Evolutionary conservation across 108 stramenopile species (phyloP), one percentile per base, ranked within the genome.

Genomic region (Nitzschia sp.): DNA sequence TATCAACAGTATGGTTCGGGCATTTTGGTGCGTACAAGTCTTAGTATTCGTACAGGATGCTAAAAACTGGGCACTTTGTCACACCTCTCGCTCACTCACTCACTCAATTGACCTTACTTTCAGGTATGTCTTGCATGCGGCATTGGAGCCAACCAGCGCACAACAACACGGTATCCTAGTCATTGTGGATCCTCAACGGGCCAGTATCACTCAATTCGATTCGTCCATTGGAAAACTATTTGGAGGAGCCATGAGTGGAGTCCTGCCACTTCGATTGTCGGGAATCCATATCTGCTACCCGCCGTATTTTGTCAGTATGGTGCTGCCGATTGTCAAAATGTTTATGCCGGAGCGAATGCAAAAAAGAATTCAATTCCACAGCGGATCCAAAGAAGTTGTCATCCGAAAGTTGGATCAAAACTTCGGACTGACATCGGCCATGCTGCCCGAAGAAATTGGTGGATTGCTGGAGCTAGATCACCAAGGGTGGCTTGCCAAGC

Each of bases 221-320:
- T 53, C 67, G 15, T 68, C 75, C 33, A 41, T 81, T 5, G 70
- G 69, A 30, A 76, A 70, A 50, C 30, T 81, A 29, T 81, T 66
- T 26, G 62, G 76, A 45, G 57, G 57, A 6, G 60, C 59, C 32
- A 61, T 89, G 28, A 65, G 69, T 21, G 84, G 84, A 1, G 83
- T 75, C 27, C 53, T 89, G 8, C 88, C 85, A 0, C 15, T 86
- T 0, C 75, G 85, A 0, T 16, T 89, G 44, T 71, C 78, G 17
- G 84, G 67, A 0, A 54, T 85, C 52, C 88, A 89, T 55, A 62
- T 86, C 11, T 84, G 81, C 53, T 73, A 84, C 33, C 88, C 88
- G 1, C 84, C 87, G 13, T 68, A 53, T 54, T 77, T 89, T 53
- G 79, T 84, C 47, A 62, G 35, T 1, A 33, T 86, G 2, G 38